phyloP scores from a whole-genome alignment of 768 basidiomycete species.

The Phlebiopsis gigantea region DNA sequence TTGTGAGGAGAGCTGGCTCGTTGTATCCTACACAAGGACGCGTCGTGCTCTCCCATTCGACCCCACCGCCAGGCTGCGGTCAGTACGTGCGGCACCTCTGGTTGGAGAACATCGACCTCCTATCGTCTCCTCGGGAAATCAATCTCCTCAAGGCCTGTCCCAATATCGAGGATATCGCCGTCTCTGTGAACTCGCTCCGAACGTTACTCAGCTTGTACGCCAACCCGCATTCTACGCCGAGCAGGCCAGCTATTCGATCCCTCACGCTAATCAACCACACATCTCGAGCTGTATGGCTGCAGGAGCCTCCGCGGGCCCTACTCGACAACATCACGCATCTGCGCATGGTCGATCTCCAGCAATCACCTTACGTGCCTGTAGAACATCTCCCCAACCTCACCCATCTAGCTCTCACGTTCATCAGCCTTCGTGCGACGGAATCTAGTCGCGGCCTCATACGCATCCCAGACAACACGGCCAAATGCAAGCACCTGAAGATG shows the following conservation, averaged over 20 bases:
- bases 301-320: conserved; percentile 9
- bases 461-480: conserved; percentile 11
- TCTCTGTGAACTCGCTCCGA: conserved; percentile 16
- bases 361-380: conserved; percentile 18
- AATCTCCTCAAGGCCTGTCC: conserved; percentile 17
- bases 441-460: conserved; percentile 12
- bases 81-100: conserved; percentile 20
- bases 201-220: conserved; percentile 9
- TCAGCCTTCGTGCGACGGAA: conserved; percentile 18
- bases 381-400: conserved; percentile 22
- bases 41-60: background rate
- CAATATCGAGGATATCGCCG: conserved; percentile 19
- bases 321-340: conserved; percentile 22
- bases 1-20: conserved; percentile 13
- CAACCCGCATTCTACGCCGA: background rate
- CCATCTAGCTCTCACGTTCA: conserved; percentile 21
- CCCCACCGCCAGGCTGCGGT: conserved; percentile 9
- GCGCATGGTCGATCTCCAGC: conserved; percentile 17
- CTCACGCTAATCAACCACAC: conserved; percentile 21
- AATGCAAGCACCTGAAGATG: conserved; percentile 18
- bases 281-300: conserved; percentile 19
- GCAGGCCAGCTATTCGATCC: conserved; percentile 5
- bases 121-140: conserved; percentile 13
- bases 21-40: background rate
- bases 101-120: conserved; percentile 18